Evolutionary conservation across 768 basidiomycete species (phyloP).

Genomic region (Crepidotus variabilis): DNA sequence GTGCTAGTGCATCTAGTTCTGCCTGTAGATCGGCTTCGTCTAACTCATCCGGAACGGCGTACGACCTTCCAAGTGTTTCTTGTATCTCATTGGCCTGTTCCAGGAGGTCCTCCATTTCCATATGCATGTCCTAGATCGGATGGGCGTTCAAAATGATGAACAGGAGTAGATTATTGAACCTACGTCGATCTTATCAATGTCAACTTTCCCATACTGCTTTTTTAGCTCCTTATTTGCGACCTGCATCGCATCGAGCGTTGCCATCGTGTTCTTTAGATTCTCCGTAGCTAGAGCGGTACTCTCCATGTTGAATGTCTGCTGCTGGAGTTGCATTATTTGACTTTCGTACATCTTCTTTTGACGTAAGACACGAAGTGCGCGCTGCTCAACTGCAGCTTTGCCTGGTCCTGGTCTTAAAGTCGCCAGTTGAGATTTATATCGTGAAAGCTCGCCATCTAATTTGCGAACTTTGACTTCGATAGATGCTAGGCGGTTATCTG

Average conservation of each 20-base stretch:
- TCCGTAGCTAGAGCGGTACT: constrained; percentile 94
- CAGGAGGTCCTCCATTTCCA: constrained; percentile 96
- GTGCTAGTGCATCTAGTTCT: constrained; percentile 93
- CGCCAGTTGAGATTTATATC: constrained; percentile 95
- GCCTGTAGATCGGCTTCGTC: constrained; percentile 96
- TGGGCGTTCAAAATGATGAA: neutral
- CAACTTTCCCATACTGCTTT: constrained; percentile 96
- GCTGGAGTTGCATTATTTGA: constrained; percentile 85
- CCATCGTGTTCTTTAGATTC: constrained; percentile 98
- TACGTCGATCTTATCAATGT: constrained; percentile 98
- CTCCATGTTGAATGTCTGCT: constrained; percentile 99
- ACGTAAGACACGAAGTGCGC: constrained; percentile 89
- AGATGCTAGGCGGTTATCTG: constrained; percentile 78
- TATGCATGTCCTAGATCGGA: constrained; percentile 75
- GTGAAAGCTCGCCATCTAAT: constrained; percentile 85
- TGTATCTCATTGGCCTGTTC: constrained; percentile 99
- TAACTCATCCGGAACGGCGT: constrained; percentile 94
- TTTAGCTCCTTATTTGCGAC: constrained; percentile 93
- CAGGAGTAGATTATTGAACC: constrained; percentile 13
- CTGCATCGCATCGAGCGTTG: constrained; percentile 96
- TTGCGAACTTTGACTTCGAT: constrained; percentile 98
- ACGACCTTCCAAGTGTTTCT: constrained; percentile 88
- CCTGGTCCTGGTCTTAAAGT: constrained; percentile 92
- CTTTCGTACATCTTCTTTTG: constrained; percentile 96
- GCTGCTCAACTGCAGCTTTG: constrained; percentile 92